Base-by-base conservation (phyloP, 768 basidiomycete species). In the Xerocomus potaroensis region DNA sequence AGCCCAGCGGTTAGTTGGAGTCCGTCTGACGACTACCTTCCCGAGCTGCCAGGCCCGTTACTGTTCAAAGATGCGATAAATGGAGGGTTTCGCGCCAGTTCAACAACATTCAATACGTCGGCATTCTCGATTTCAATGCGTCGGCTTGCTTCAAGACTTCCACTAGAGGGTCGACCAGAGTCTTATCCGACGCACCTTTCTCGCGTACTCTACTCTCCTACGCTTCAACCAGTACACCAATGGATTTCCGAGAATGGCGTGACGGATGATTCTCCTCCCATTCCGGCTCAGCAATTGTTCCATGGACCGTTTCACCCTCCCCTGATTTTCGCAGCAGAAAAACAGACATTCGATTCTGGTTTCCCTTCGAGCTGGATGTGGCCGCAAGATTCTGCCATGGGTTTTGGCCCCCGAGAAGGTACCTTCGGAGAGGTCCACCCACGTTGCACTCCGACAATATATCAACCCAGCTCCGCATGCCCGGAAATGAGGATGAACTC, bases 101-200 rank as follows among this genome's bases (percentile, higher is more conserved):
- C 63, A 30, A 10, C 6, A 10, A 27, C 48, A n/a, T 47, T 48
- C 8, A 47, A 47, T 22, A 27, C 51, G 26, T 48, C 58, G 47
- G 47, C 48, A 27, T 49, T 57, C 30, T 66, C 65, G 31, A 58
- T 65, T 49, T 65, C 70, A 18, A 61, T 55, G 46, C 60, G 62
- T n/a, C 67, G 61, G 16, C 53, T 65, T 29, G 49, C 64, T 38
- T 61, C 65, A 15, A 68, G 65, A 19, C 55, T 58, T 34, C 59
- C 70, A 36, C 31, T 43, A 16, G 49, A 62, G 9, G 45, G 44
- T 30, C 51, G 56, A 40, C 33, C 52, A 35, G 58, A 58, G 14
- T 48, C 52, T 12, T 58, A 55, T 44, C 49, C 56, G 30, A 32
- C 30, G 15, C 36, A 51, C 23, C 23, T 53, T 48, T 34, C 50